phyloP scores from a whole-genome alignment of 2,329 filamentous ascomycete genomes.

The Lachnellula cervina region DNA sequence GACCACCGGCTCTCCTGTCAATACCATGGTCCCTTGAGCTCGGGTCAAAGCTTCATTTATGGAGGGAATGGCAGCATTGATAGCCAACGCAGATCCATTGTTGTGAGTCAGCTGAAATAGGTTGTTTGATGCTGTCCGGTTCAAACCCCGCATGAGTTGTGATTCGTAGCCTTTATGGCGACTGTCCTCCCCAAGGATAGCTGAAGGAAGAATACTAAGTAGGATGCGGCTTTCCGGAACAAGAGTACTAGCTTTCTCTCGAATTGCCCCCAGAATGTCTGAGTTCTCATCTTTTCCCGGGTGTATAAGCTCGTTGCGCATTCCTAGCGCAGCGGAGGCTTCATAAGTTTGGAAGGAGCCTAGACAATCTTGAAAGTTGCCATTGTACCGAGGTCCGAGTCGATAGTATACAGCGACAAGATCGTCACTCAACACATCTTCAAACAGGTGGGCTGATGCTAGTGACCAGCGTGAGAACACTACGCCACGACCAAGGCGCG shows the following conservation, averaged over 20 bases:
- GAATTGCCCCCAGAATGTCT: slow-evolving; percentile 84
- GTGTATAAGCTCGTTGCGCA: slow-evolving; percentile 87
- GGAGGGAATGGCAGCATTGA: slow-evolving; percentile 83
- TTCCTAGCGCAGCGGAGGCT: slow-evolving; percentile 82
- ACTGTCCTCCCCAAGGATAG: slow-evolving; percentile 77
- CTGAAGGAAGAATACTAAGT: slow-evolving; percentile 75
- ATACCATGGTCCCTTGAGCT: slow-evolving; percentile 71
- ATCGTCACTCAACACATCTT: slow-evolving; percentile 85
- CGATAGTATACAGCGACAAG: slow-evolving; percentile 86
- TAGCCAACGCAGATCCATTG: slow-evolving; percentile 71
- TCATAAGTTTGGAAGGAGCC: slow-evolving; percentile 96
- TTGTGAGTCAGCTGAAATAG: slow-evolving; percentile 66
- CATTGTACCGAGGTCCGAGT: slow-evolving; percentile 84
- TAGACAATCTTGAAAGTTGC: slow-evolving; percentile 94
- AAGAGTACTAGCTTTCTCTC: slow-evolving; percentile 75
- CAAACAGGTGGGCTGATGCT: slow-evolving; percentile 83
- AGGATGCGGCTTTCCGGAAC: slow-evolving; percentile 77
- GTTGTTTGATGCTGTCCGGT: slow-evolving; percentile 62
- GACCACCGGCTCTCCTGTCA: slow-evolving; percentile 80
- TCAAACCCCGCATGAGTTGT: slow-evolving; percentile 71
- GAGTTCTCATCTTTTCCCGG: slow-evolving; percentile 86
- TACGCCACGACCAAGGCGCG: slow-evolving; percentile 65
- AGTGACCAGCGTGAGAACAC: slow-evolving; percentile 82
- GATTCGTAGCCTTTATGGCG: slow-evolving; percentile 66
- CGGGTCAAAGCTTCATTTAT: slow-evolving; percentile 85